Base-by-base conservation (phyloP, 306 rosid species). In the Urtica urens region DNA sequence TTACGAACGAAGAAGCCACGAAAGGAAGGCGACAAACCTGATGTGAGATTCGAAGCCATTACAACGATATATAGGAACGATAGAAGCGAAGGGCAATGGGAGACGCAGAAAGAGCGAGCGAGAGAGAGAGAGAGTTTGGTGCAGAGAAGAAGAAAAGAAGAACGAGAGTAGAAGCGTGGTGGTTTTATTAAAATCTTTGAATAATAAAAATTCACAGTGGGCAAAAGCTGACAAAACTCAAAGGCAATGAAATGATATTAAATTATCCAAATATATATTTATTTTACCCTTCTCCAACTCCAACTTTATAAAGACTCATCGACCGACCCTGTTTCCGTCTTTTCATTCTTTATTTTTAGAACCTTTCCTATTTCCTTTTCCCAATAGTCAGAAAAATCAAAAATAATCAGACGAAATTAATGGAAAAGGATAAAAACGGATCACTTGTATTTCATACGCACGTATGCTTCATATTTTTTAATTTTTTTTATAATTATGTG, bases 31-130 rank as follows among this genome's bases (percentile, higher is more conserved):
- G 48, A 51, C 64, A 49, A 59, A 84, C 95, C 95, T 65, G 79
- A 64, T 10, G 60, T 38, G 58, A 67, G 41, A 59, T 59, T 41
- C 41, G 15, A 48, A n/a, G 82, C 83, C 95, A 84, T 84, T 41
- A 18, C 38, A 34, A 31, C 24, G 51, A 40, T 37, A n/a, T n/a
- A n/a, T n/a, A n/a, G n/a, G n/a, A n/a, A n/a, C n/a, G 28, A 51
- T 52, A 31, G 46, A 44, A 69, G 62, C 27, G 87, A 41, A 53
- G 25, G 24, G 53, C 65, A 47, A 43, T 37, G 38, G 45, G 21
- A 63, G 59, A 24, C 47, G 51, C 47, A 22, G 30, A 46, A 30
- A 40, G 55, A 25, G 18, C 23, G 31, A 59, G 47, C 25, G 23
- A n/a, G 56, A 38, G 4, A 14, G 53, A 16, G 27, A 20, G 51